Percentiles rank a stretch among this genome's conserved stretches.
Evolutionary conservation across 352 stramenopile genomes (phyloP).

Genomic region (Globisporangium apiculatum): DNA sequence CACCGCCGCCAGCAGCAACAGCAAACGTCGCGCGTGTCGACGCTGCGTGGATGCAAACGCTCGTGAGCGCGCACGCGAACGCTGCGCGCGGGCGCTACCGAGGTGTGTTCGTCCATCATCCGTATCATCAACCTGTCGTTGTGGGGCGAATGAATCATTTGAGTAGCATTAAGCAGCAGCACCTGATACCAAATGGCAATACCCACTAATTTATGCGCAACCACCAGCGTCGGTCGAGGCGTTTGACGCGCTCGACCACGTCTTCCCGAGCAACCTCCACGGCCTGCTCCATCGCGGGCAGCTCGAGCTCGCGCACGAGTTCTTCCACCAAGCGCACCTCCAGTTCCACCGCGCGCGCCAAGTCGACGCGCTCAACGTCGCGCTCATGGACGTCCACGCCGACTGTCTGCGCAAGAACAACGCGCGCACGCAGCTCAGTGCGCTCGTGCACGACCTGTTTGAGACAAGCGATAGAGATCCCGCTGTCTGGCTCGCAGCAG

Average conservation of each 20-base stretch:
- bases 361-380: slow-evolving; percentile 53
- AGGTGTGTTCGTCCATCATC: slow-evolving; percentile 11
- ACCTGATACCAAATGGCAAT: not conserved
- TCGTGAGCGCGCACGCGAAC: slow-evolving; percentile 50
- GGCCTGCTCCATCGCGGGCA: slow-evolving; percentile 41
- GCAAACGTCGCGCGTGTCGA: slow-evolving; percentile 14
- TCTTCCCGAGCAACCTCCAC: slow-evolving; percentile 68
- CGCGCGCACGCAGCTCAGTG: slow-evolving; percentile 44
- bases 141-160: too few relatives aligned
- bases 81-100: slow-evolving; percentile 32
- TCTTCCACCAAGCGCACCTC: slow-evolving; percentile 44
- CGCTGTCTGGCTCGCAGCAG: slow-evolving; percentile 67
- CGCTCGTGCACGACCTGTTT: slow-evolving; percentile 66
- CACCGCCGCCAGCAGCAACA: not conserved
- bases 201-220: not conserved
- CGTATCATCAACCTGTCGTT: too few relatives aligned
- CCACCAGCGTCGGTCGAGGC: slow-evolving; percentile 25
- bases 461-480: slow-evolving; percentile 41
- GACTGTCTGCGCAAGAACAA: slow-evolving; percentile 48
- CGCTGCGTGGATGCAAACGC: slow-evolving; percentile 44
- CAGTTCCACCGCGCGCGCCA: slow-evolving; percentile 52
- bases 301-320: slow-evolving; percentile 58
- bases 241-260: slow-evolving; percentile 29
- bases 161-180: too few relatives aligned
- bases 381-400: slow-evolving; percentile 59